Evolutionary conservation across 2,329 filamentous ascomycete species (phyloP), one percentile per base, ranked within the genome.

Genomic region (Curvularia sp.): DNA sequence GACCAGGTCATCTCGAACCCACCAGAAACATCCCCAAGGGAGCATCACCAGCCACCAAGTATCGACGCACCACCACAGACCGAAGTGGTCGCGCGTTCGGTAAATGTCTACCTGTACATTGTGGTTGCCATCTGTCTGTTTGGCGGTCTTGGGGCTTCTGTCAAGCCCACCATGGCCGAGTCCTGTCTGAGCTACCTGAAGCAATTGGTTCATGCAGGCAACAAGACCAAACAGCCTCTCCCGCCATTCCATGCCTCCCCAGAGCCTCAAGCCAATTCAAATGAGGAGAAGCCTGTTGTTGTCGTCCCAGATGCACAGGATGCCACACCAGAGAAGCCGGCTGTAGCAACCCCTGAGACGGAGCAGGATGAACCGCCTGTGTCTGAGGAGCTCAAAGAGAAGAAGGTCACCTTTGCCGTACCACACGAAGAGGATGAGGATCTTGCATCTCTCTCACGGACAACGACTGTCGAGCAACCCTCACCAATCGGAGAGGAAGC

Each of bases 401-500:
- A 70, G 60, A 74, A 71, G 51, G 73, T 76, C 10, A 72, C 65
- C 4, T 77, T 77, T 48, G 64, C 67, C 13, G 64, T 75, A 39
- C 72, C 72, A 10, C 68, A 69, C 15, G 67, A 72, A 7, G 67
- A 72, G 15, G 73, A 75, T n/a, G 72, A 71, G 27, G 66, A 75
- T 19, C 61, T 74, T 21, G 64, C 71, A n/a, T 57, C 73, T 19
- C 66, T 77, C 5, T 75, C 72, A 3, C 69, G 73, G 45, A 71
- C 70, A 7, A 76, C 74, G 1, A 76, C 74, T 19, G 66, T 64
- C 1, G 73, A 77, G 3, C 63, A 68, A 36, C 50, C 50, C n/a
- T 68, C 71, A 45, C 55, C 68, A 12, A 34, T 48, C 5, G 66
- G 65, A 15, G 63, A 63, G 12, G 61, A 63, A 8, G 60, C 63